A percentile compares a stretch with the other conserved stretches of the same genome.
Conservation (phyloP, 2,329 filamentous ascomycete genomes). For the Talaromyces sp. region DNA sequence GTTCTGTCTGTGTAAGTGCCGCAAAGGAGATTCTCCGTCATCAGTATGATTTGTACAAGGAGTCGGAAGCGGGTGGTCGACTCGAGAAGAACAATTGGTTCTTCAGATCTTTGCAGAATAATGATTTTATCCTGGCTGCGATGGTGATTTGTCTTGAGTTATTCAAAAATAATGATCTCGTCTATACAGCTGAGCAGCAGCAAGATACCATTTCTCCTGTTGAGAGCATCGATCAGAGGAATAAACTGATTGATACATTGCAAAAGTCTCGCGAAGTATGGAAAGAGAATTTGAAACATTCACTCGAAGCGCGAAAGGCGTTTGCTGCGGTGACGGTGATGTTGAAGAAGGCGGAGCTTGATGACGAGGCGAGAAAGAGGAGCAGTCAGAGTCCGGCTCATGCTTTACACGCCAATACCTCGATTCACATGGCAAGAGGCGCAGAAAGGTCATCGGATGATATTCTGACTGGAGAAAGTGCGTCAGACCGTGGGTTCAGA, state of each 20-base stretch:
- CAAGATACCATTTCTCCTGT: not conserved
- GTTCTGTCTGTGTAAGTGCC: slow-evolving; percentile 44
- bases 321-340: slow-evolving; percentile 18
- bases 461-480: slow-evolving; percentile 15
- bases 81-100: slow-evolving; percentile 56
- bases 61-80: slow-evolving; percentile 51
- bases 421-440: not conserved
- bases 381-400: not conserved
- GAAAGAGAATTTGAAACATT: slow-evolving; percentile 13
- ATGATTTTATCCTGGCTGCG: slow-evolving; percentile 58
- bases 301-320: slow-evolving; percentile 17
- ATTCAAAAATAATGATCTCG: slow-evolving; percentile 9
- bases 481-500: not conserved
- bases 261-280: slow-evolving; percentile 16
- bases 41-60: slow-evolving; percentile 47
- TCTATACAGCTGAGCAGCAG: not conserved
- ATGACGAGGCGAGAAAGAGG: slow-evolving; percentile 8
- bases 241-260: slow-evolving; percentile 11
- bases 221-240: not conserved
- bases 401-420: not conserved
- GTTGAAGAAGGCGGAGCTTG: slow-evolving; percentile 18
- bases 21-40: slow-evolving; percentile 47
- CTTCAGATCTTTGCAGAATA: slow-evolving; percentile 52
- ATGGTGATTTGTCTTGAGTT: slow-evolving; percentile 54
- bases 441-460: not conserved